phyloP scores from a whole-genome alignment of 192 early-diverging fungal genomes.

The Podila epicladia region DNA sequence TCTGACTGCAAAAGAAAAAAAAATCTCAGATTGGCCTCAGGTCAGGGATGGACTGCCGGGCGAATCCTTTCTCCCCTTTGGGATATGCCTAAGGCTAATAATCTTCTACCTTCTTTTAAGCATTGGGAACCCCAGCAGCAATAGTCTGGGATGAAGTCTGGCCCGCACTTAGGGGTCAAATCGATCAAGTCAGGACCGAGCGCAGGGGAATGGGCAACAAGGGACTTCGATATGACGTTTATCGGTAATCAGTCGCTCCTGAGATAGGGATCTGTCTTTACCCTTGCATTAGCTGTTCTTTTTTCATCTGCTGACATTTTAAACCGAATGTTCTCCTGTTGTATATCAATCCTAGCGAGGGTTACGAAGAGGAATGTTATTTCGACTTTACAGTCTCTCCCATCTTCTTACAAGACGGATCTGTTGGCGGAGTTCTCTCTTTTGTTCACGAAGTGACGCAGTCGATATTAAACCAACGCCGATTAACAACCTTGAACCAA shows the following conservation, averaged over 20 bases:
- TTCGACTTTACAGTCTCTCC: slow-evolving; percentile 53
- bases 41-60: too few relatives aligned
- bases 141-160: slow-evolving; percentile 45
- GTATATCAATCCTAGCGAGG: slow-evolving; percentile 20
- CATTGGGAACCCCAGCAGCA: slow-evolving; percentile 28
- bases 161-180: slow-evolving; percentile 26
- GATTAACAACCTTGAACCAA: slow-evolving; percentile 43
- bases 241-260: slow-evolving; percentile 19
- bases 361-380: slow-evolving; percentile 54
- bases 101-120: slow-evolving; percentile 10
- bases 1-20: too few relatives aligned
- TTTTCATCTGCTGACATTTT: not conserved
- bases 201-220: slow-evolving; percentile 29
- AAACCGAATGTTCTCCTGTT: not conserved
- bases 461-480: slow-evolving; percentile 36
- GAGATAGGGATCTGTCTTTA: too few relatives aligned
- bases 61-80: too few relatives aligned
- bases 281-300: not conserved
- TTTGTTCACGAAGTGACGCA: slow-evolving; percentile 51
- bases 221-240: slow-evolving; percentile 28
- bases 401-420: slow-evolving; percentile 36
- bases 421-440: slow-evolving; percentile 38
- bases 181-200: slow-evolving; percentile 6
- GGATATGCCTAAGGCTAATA: too few relatives aligned
- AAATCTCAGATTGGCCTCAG: too few relatives aligned